phyloP scores from a whole-genome alignment of 2,329 filamentous ascomycete genomes.

The Penicillium sp. region DNA sequence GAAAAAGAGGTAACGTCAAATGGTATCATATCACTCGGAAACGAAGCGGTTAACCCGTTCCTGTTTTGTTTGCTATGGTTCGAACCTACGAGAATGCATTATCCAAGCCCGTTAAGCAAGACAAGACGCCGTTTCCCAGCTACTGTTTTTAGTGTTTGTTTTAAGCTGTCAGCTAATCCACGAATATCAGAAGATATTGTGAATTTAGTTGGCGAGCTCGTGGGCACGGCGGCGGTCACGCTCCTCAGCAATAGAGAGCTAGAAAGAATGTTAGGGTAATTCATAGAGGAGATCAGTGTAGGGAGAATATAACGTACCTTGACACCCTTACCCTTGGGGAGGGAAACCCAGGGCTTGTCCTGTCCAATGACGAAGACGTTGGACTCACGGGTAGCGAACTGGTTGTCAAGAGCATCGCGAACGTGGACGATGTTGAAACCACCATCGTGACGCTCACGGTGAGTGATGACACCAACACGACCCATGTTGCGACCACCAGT shows the following conservation, averaged over 20 bases:
- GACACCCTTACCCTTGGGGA: constrained; percentile 99
- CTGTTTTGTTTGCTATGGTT: constrained; percentile 36
- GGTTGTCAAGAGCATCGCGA: constrained; percentile 94
- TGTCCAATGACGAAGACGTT: constrained; percentile 99
- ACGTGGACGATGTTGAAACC: constrained; percentile 99
- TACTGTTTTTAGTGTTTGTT: constrained; percentile 33
- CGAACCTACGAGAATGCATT: constrained; percentile 34
- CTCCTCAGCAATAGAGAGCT: constrained; percentile 98
- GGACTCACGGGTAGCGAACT: constrained; percentile 97
- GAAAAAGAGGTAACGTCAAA: constrained; percentile 29
- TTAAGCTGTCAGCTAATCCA: constrained; percentile 21
- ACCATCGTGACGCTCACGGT: constrained; percentile 99
- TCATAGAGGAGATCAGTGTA: not conserved
- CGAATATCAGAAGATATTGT: constrained; percentile 24
- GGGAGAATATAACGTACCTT: constrained; percentile 55
- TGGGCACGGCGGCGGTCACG: constrained; percentile 90
- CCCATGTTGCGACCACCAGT: constrained; percentile 99
- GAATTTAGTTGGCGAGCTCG: constrained; percentile 53
- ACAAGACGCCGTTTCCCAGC: constrained; percentile 39
- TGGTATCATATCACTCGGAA: constrained; percentile 36
- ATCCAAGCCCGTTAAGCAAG: constrained; percentile 38
- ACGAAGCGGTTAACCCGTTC: constrained; percentile 28
- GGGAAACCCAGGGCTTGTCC: constrained; percentile 98
- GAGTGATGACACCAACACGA: constrained; percentile 99
- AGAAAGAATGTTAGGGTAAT: constrained; percentile 22